Percentiles rank a stretch among this genome's conserved stretches.
Conservation (phyloP, 1,284 basidiomycete genomes). For the Ustilago trichophora region DNA sequence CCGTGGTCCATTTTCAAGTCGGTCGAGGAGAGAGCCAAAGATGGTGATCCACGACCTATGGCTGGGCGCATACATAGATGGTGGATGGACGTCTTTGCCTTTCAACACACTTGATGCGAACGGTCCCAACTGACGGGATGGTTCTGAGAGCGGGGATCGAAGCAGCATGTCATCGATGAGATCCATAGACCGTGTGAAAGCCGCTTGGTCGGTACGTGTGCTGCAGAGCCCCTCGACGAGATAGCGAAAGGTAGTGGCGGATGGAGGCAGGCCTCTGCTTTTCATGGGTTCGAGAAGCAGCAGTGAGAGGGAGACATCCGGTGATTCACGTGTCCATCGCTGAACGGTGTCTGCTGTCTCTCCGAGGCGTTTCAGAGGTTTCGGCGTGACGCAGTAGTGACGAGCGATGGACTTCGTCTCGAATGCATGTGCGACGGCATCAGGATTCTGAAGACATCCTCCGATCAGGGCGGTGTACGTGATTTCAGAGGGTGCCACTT, state of each 20-base stretch:
- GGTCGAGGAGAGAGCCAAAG: conserved; percentile 34
- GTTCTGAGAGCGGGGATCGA: background rate
- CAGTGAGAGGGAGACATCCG: conserved; percentile 36
- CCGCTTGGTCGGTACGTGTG: conserved; percentile 20
- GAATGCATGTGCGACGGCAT: conserved; percentile 26
- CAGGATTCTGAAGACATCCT: conserved; percentile 31
- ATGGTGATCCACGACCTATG: conserved; percentile 30
- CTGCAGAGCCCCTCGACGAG: conserved; percentile 36
- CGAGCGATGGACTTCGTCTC: conserved; percentile 5
- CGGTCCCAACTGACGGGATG: conserved; percentile 18
- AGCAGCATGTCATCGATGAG: conserved; percentile 42
- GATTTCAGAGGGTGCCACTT: conserved; percentile 47
- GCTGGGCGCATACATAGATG: conserved; percentile 6
- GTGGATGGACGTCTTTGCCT: background rate
- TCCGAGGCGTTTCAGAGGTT: conserved; percentile 11
- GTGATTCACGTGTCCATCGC: conserved; percentile 8
- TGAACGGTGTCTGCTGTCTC: conserved; percentile 14
- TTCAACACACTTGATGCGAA: conserved; percentile 12
- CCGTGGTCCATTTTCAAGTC: conserved; percentile 22
- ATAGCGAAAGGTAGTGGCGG: conserved; percentile 24
- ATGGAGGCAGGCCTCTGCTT: conserved; percentile 16
- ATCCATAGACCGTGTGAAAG: conserved; percentile 36
- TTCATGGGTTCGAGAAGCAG: conserved; percentile 49
- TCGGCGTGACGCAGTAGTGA: conserved; percentile 11
- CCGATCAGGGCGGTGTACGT: conserved; percentile 53